Conservation (phyloP, 1,284 basidiomycete species). For the Microbotryum intermedium region DNA sequence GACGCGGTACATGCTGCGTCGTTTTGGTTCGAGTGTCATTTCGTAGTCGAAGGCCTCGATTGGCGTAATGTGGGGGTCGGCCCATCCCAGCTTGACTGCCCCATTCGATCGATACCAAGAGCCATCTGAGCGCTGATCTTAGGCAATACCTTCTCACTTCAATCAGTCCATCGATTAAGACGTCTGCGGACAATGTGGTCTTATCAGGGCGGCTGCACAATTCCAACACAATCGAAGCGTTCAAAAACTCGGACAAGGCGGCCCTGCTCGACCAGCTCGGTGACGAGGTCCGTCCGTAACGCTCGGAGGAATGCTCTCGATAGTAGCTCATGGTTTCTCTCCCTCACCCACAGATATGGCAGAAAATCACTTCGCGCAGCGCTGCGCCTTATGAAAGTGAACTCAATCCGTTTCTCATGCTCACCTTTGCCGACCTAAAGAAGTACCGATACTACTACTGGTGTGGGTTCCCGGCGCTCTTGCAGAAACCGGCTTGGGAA, state of each 20-base stretch:
- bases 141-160: no score
- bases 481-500: conserved; percentile 79
- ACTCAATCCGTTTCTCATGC: conserved; percentile 74
- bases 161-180: neutral
- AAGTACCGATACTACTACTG: conserved; percentile 97
- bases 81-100: no score
- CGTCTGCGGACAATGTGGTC: conserved; percentile 29
- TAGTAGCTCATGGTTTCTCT: neutral
- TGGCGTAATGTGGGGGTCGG: no score
- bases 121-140: no score
- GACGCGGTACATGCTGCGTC: neutral
- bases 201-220: conserved; percentile 63
- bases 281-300: conserved; percentile 10
- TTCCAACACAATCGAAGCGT: conserved; percentile 89
- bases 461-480: conserved; percentile 92
- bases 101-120: no score
- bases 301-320: neutral
- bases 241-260: conserved; percentile 81
- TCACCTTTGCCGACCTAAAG: conserved; percentile 94
- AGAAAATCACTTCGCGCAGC: no score
- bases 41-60: no score
- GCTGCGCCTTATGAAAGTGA: neutral
- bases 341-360: neutral
- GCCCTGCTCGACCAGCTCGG: conserved; percentile 51
- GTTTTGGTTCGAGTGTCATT: no score